A percentile compares a stretch with the other conserved stretches of the same genome.
Evolutionary conservation across 441 rosid species (phyloP).

Genomic region (Oxalis stricta): DNA sequence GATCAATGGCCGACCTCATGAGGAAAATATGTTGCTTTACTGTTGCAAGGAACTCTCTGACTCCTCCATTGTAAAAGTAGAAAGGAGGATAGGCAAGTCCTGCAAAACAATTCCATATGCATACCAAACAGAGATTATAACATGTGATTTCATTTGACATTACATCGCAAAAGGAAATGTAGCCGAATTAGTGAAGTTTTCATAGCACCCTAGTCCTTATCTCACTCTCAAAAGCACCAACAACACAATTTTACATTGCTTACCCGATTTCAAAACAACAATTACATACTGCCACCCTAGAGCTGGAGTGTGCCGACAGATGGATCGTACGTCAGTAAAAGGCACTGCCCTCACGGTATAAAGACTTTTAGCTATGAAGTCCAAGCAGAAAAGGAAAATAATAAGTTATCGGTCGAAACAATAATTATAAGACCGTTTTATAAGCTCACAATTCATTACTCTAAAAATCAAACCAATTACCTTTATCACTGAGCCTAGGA

Average conservation of each 20-base stretch:
- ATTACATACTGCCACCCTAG: conserved; percentile 94
- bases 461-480: too few species aligned
- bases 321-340: conserved; percentile 66
- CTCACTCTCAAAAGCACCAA: background rate
- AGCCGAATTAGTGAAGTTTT: too few species aligned
- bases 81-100: conserved; percentile 94
- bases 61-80: conserved; percentile 92
- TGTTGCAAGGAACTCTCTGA: conserved; percentile 76
- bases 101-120: conserved; percentile 22
- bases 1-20: conserved; percentile 55
- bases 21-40: conserved; percentile 74
- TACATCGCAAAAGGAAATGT: too few species aligned
- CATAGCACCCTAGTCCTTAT: too few species aligned
- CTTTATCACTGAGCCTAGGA: conserved; percentile 69
- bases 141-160: background rate
- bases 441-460: too few species aligned
- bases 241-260: conserved; percentile 2
- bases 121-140: too few species aligned
- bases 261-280: conserved; percentile 84
- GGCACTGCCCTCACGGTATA: conserved; percentile 79
- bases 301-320: conserved; percentile 78
- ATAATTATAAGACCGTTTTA: background rate
- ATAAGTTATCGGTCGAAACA: conserved; percentile 1
- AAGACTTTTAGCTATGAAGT: conserved; percentile 62
- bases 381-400: conserved; percentile 9